phyloP scores from a whole-genome alignment of 768 basidiomycete species.

The Dictyophora rubrovolvata region DNA sequence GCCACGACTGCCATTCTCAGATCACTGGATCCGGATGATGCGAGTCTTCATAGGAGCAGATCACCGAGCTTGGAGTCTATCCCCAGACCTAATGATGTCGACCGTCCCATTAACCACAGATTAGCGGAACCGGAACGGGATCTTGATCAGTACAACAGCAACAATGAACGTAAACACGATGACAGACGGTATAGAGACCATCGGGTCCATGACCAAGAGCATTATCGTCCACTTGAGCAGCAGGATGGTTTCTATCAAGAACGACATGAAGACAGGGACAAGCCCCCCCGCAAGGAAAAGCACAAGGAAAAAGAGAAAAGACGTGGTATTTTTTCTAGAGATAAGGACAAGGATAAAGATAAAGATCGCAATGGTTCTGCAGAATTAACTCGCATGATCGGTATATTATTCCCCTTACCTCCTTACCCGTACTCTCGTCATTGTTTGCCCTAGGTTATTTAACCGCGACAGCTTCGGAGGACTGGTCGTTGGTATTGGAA shows the following conservation, averaged over 20 bases:
- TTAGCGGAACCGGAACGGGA: conserved; percentile 16
- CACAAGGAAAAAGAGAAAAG: conserved; percentile 9
- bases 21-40: conserved; percentile 4
- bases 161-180: conserved; percentile 33
- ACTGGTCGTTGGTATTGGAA: conserved; percentile 73
- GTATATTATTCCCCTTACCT: conserved; percentile 7
- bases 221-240: neutral
- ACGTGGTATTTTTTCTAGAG: conserved; percentile 9
- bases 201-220: neutral
- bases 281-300: neutral
- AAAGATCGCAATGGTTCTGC: conserved; percentile 12
- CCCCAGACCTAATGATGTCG: neutral
- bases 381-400: conserved; percentile 17
- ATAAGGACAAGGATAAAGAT: conserved; percentile 11
- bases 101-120: neutral
- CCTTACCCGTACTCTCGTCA: neutral
- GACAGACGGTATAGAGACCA: conserved; percentile 28
- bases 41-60: neutral
- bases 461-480: conserved; percentile 41
- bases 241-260: neutral
- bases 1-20: neutral
- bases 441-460: conserved; percentile 7
- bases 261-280: neutral
- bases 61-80: conserved; percentile 7
- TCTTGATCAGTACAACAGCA: conserved; percentile 19